Base-by-base conservation (phyloP, 805 yeast species). In the Lipomyces yamanashiensis region DNA sequence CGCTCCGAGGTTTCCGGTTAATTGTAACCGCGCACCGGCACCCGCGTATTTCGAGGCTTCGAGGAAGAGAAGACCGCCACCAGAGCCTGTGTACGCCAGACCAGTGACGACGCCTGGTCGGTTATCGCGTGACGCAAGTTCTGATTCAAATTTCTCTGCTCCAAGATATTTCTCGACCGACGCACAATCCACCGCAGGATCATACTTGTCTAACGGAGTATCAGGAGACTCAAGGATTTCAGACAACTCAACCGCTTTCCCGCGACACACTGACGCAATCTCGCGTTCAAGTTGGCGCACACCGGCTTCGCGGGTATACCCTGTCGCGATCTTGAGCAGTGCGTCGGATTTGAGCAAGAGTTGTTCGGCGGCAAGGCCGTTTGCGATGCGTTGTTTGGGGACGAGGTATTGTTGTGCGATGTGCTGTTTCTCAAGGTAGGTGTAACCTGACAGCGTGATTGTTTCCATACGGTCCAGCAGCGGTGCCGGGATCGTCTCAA, bases 101-200 rank as follows among this genome's bases (percentile, higher is more conserved):
- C 97, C 98, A 73, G 90, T 90, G 10, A 90, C 97, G 7, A 90
- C 82, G 1, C 97, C 96, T 66, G 82, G 82, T 10, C 90, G 82
- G 57, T 79, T 75, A 33, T 76, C 74, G 1, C 86, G 84, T 34
- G 73, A 74, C 15, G 75, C 78, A n/a, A 80, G 73, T 43, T 82
- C 75, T 33, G 78, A 75, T 15, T 78, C 71, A 74, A 80, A 77
- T 69, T 79, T 78, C 13, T 89, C 90, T 28, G 85, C 75, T 0
- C 97, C 97, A 43, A 91, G 78, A 71, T 87, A 89, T 68, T 80
- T 83, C 21, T 87, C 83, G 55, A 91, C 75, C 62, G 89, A 90
- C n/a, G 75, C 77, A 28, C 78, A 78, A 2, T 79, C 76, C 12
- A 89, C 84, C 1, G 64, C 67, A 0, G 83, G 74, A 12, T 74